These are phyloP conservation scores for Erodium moschatum DNA, from an alignment of 441 rosid species.

Conservation along the genomic window DNA sequence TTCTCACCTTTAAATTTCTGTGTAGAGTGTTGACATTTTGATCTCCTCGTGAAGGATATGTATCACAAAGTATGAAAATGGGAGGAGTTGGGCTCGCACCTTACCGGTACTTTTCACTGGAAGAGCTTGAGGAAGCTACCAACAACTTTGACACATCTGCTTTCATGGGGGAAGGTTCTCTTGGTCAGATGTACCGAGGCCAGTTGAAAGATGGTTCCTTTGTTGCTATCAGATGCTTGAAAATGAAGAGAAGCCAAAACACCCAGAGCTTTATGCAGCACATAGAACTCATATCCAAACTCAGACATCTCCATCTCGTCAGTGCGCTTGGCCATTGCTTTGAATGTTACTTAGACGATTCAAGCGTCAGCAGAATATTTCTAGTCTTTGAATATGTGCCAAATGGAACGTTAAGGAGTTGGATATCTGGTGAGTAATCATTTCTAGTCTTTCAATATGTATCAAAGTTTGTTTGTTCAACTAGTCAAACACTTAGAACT, in stretches of 20 bases:
- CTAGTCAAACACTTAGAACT: too few species aligned
- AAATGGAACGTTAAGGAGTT: constrained; percentile 72
- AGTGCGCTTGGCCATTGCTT: constrained; percentile 89
- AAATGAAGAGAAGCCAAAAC: constrained; percentile 61
- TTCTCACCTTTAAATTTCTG: neutral
- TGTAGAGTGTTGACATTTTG: neutral
- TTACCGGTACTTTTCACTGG: constrained; percentile 69
- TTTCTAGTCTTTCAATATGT: too few species aligned
- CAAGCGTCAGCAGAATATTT: constrained; percentile 87
- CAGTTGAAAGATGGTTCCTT: constrained; percentile 62
- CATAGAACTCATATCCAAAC: constrained; percentile 74
- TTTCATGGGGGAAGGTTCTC: constrained; percentile 90
- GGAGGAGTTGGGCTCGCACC: constrained; percentile 81
- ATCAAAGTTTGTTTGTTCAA: too few species aligned
- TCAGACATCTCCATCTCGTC: constrained; percentile 80
- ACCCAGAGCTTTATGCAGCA: constrained; percentile 71
- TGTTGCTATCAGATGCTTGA: constrained; percentile 61
- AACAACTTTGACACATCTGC: constrained; percentile 68
- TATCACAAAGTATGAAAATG: constrained; percentile 79
- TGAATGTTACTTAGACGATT: constrained; percentile 83
- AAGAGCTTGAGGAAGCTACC: constrained; percentile 83
- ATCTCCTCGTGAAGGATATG: constrained; percentile 47
- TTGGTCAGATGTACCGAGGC: constrained; percentile 87
- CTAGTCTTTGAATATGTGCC: constrained; percentile 77
- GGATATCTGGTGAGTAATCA: constrained; percentile 63